phyloP scores from a whole-genome alignment of 1,284 basidiomycete species.

The Trametes versicolor region DNA sequence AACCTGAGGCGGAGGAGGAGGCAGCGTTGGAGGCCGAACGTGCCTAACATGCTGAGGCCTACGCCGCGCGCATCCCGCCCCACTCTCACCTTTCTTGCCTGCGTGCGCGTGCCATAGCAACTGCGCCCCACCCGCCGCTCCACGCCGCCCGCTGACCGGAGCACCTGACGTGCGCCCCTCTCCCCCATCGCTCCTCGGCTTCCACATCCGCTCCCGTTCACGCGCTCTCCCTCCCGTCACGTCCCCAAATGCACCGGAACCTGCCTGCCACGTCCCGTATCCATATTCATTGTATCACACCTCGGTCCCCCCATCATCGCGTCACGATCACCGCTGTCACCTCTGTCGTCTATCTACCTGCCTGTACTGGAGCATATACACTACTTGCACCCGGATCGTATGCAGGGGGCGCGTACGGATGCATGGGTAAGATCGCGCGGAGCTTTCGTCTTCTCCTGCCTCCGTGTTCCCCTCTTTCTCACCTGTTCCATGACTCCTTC shows the following conservation, averaged over 20 bases:
- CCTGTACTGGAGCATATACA: conserved; percentile 36
- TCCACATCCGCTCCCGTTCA: not conserved
- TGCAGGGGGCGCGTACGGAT: conserved; percentile 3
- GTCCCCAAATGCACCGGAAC: conserved; percentile 8
- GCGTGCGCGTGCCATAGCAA: conserved; percentile 19
- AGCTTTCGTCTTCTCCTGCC: not conserved
- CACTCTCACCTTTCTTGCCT: conserved; percentile 1
- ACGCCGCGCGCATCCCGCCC: conserved; percentile 1
- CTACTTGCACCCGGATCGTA: conserved; percentile 32
- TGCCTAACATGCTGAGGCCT: not conserved
- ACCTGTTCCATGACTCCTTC: not conserved
- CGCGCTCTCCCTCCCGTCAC: not conserved
- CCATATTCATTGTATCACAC: conserved; percentile 7
- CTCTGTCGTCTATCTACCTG: conserved; percentile 31
- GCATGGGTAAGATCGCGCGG: conserved; percentile 13
- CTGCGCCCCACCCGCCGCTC: conserved; percentile 15
- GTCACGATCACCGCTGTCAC: conserved; percentile 9
- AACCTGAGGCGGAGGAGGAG: conserved; percentile 8
- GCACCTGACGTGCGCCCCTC: conserved; percentile 28
- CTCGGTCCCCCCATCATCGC: conserved; percentile 5
- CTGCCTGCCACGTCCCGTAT: not conserved
- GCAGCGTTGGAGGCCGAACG: conserved; percentile 3
- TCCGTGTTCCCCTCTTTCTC: not conserved
- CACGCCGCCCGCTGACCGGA: conserved; percentile 21
- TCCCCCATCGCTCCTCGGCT: conserved; percentile 1